Base-by-base conservation (phyloP, 441 rosid species). In the Cnidoscolus chayamansa region DNA sequence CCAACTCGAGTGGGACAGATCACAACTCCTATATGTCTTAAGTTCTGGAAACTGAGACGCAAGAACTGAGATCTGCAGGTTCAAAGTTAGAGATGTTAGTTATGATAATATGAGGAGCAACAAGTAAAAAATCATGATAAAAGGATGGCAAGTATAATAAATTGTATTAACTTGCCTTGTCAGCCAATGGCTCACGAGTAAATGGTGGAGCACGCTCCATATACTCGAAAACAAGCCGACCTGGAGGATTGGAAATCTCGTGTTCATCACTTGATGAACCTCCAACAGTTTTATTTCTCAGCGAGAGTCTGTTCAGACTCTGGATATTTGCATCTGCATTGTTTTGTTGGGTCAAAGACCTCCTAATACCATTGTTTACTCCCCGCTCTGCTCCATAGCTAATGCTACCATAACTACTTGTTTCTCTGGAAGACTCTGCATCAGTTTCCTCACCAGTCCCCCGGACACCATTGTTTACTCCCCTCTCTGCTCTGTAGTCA, bases 1-100 rank as follows among this genome's bases (percentile, higher is more conserved):
- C 97, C 98, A 94, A 84, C 98, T 94, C 11, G 90, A 84, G 67
- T 90, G 82, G 0, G 86, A 84, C 60, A 94, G 83, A 80, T 94
- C 97, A 73, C 91, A 90, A 75, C 98, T 94, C 78, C 85, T 80
- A 71, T 79, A 87, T 15, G 97, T 87, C 80, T 79, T 83, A 60
- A 94, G 88, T 71, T 77, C 89, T n/a, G 97, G 93, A 83, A 85
- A 92, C 49, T 72, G 82, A 67, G 88, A 83, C 51, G 91, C 85
- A 48, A 94, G 90, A 75, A 75, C 76, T 61, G 85, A 63, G 61
- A 94, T 87, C 97, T 94, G 86, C 50, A 67, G 48, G 72, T 17
- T 60, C 40, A 68, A 58, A 57, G 60, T 54, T 35, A 45, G 9
- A 13, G 8, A 31, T 43, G 35, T 48, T 17, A 64, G 16, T 12